Evolutionary conservation across 768 basidiomycete species (phyloP).

Genomic region (Panaeolus papilionaceus): DNA sequence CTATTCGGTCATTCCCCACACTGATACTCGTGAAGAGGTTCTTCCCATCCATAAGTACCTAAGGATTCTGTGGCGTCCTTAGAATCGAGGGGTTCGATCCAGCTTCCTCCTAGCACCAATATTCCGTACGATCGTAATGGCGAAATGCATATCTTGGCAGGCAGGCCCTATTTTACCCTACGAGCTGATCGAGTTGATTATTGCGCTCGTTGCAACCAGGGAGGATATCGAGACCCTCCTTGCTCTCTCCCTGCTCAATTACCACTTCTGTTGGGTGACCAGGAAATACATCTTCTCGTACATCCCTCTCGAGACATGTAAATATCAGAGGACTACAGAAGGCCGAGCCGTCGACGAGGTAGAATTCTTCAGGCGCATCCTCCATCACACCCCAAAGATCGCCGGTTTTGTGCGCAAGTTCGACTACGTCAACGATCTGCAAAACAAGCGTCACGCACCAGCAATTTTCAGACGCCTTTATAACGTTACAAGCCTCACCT

Average conservation of each 20-base stretch:
- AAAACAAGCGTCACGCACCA: neutral
- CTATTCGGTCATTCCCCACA: neutral
- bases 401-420: neutral
- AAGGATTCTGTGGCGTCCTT: neutral
- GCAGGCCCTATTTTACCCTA: neutral
- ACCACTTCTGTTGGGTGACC: neutral
- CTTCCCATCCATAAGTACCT: neutral
- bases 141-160: neutral
- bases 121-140: neutral
- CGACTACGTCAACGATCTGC: conserved; percentile 1
- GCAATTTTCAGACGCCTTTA: neutral
- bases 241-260: neutral
- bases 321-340: neutral
- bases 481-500: neutral
- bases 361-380: neutral
- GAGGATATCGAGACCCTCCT: neutral
- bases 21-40: neutral
- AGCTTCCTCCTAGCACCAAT: neutral
- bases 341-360: neutral
- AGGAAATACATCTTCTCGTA: conserved; percentile 6
- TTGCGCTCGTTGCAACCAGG: neutral
- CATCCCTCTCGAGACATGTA: neutral
- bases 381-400: neutral
- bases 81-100: neutral
- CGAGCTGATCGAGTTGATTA: conserved; percentile 3